Conservation (phyloP, 306 rosid genomes). For the Castanospermum australe region DNA sequence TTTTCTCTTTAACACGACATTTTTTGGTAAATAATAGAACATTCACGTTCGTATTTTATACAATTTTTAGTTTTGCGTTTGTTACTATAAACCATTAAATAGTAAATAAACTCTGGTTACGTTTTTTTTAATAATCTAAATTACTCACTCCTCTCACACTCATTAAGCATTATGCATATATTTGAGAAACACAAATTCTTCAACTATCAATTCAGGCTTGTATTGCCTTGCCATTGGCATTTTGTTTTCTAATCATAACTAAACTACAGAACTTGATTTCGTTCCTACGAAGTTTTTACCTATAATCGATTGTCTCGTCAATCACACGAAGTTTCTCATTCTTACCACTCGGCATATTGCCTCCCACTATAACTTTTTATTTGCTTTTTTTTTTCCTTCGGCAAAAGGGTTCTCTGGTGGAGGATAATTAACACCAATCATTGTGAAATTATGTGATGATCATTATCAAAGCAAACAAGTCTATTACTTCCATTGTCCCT, state of each 20-base stretch:
- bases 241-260: not conserved
- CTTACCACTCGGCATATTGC: no score
- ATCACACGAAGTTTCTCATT: constrained; percentile 1
- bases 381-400: constrained; percentile 20
- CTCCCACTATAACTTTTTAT: no score
- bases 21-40: not conserved
- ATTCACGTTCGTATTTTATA: not conserved
- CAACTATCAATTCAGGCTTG: not conserved
- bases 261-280: not conserved
- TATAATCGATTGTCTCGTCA: constrained; percentile 20
- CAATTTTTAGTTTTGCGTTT: not conserved
- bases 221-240: not conserved
- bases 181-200: not conserved
- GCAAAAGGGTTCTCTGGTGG: constrained; percentile 28
- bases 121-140: not conserved
- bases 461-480: constrained; percentile 11
- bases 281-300: not conserved
- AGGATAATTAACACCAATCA: constrained; percentile 42
- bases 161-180: not conserved
- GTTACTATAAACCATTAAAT: not conserved
- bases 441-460: constrained; percentile 36
- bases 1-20: no score
- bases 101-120: not conserved
- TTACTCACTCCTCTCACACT: not conserved
- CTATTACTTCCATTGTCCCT: not conserved